Percentiles rank a stretch among this genome's conserved stretches.
Conservation (phyloP, 495 filamentous ascomycete species). For the Collariella sp. region DNA sequence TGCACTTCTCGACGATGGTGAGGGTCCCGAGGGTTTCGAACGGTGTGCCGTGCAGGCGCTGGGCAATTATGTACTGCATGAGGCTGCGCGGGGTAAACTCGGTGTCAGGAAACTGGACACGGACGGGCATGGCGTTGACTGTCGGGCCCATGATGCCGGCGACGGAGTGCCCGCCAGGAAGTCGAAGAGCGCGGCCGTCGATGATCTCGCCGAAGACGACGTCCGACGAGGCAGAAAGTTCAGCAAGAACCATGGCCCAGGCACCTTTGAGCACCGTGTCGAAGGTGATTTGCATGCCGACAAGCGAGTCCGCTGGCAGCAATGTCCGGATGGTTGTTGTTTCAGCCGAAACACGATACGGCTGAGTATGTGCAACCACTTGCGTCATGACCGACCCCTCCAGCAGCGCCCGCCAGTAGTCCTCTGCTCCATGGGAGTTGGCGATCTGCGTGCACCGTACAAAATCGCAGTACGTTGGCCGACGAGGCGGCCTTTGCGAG, state of each 20-base stretch:
- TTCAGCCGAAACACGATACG: slow-evolving; percentile 27
- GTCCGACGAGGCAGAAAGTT: slow-evolving; percentile 35
- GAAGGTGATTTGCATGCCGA: slow-evolving; percentile 27
- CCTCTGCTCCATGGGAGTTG: slow-evolving; percentile 28
- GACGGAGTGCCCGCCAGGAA: slow-evolving; percentile 28
- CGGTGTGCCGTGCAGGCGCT: slow-evolving; percentile 33
- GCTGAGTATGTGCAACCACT: slow-evolving; percentile 33
- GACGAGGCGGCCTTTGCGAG: slow-evolving; percentile 23
- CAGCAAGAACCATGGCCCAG: slow-evolving; percentile 42
- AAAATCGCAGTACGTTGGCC: slow-evolving; percentile 38
- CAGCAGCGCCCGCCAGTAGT: slow-evolving; percentile 37
- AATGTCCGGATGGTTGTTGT: slow-evolving; percentile 31
- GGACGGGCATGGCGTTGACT: slow-evolving; percentile 37
- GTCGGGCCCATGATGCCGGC: slow-evolving; percentile 39
- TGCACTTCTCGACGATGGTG: slow-evolving; percentile 39
- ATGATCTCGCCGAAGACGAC: slow-evolving; percentile 44
- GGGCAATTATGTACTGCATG: slow-evolving; percentile 33
- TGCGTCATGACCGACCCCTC: slow-evolving; percentile 36
- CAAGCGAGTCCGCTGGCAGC: slow-evolving; percentile 26
- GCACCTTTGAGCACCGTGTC: slow-evolving; percentile 40
- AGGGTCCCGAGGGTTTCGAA: slow-evolving; percentile 38
- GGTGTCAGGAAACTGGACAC: slow-evolving; percentile 35
- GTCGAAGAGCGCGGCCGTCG: slow-evolving; percentile 38
- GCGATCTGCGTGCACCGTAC: slow-evolving; percentile 29
- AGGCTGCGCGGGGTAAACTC: slow-evolving; percentile 34